Conservation (phyloP, 1,284 basidiomycete genomes). For the Cryptococcus deneoformans region DNA sequence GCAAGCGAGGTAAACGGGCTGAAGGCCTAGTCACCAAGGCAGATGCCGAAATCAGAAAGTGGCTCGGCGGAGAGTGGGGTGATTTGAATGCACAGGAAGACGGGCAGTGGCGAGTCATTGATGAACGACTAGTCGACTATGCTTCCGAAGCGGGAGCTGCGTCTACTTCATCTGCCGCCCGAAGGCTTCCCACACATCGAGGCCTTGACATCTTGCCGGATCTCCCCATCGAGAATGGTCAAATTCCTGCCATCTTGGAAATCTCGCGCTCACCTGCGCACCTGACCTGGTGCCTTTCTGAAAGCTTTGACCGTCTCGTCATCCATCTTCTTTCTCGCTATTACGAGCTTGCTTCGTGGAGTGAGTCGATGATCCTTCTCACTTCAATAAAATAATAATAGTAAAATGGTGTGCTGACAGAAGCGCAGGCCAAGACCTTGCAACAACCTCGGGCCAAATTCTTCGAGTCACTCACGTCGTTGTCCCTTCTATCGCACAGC, state of each 20-base stretch:
- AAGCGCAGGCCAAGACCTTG: conserved; percentile 27
- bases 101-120: conserved; percentile 35
- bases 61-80: conserved; percentile 34
- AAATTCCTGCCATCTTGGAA: conserved; percentile 38
- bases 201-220: conserved; percentile 20
- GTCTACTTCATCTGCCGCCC: not conserved
- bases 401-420: conserved; percentile 3
- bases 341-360: conserved; percentile 47
- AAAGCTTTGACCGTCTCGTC: conserved; percentile 45
- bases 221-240: conserved; percentile 13
- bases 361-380: conserved; percentile 21
- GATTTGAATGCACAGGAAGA: conserved; percentile 13
- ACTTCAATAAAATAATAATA: too few relatives aligned
- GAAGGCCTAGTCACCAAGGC: conserved; percentile 37
- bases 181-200: conserved; percentile 32
- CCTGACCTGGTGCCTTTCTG: conserved; percentile 40
- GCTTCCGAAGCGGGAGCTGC: not conserved
- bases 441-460: conserved; percentile 11
- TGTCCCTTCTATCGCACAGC: conserved; percentile 31
- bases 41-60: conserved; percentile 34
- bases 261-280: conserved; percentile 43
- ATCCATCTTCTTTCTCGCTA: conserved; percentile 46
- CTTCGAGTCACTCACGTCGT: conserved; percentile 47
- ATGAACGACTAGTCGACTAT: conserved; percentile 24
- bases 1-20: conserved; percentile 36